Base-by-base conservation (phyloP, 805 yeast species). In the Grigorovia jiainica region DNA sequence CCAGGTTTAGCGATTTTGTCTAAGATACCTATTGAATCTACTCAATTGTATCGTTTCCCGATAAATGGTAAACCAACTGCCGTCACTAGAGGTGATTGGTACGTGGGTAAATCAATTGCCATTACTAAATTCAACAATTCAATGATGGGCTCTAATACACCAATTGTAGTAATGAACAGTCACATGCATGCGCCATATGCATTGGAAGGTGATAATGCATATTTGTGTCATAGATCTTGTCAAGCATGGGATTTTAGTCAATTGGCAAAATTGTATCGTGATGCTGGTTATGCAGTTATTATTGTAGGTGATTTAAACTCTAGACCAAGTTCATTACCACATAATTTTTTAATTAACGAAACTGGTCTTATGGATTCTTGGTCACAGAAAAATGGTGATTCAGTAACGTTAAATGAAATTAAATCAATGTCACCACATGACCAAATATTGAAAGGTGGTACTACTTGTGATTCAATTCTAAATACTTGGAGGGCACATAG, bases 141-240 rank as follows among this genome's bases (percentile, higher is more conserved):
- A 3, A 13, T 7, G n/a, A n/a, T 13, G 31, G 32, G 23, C 5
- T 17, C 30, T 5, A 52, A 56, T 15, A 63, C 19, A 11, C 82
- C 81, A 5, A 65, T 92, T 33, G 97, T 94, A 2, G 63, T 92
- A 5, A 65, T 92, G 55, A 90, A 89, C 56, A 80, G 95, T 15
- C 98, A 92, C 60, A 82, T 92, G 92, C 98, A 92, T 61, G 98
- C 98, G 1, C 98, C 98, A 0, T 92, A 92, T 56, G 72, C 92
- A 1, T 54, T 64, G 15, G 63, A 67, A 0, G 97, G 97, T 2
- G 95, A 87, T 60, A 94, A 94, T 2, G 82, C 89, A 2, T 92
- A 92, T 57, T 68, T 79, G 3, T 84, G 95, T 51, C 97, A 92
- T 57, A 68, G 98, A 38, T 79, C 96, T 0, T 76, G 92, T 44